Percentiles rank a stretch among this genome's conserved stretches.
Conservation (phyloP, 129 eudicot species). For the sunflower (Helianthus annuus) region DNA sequence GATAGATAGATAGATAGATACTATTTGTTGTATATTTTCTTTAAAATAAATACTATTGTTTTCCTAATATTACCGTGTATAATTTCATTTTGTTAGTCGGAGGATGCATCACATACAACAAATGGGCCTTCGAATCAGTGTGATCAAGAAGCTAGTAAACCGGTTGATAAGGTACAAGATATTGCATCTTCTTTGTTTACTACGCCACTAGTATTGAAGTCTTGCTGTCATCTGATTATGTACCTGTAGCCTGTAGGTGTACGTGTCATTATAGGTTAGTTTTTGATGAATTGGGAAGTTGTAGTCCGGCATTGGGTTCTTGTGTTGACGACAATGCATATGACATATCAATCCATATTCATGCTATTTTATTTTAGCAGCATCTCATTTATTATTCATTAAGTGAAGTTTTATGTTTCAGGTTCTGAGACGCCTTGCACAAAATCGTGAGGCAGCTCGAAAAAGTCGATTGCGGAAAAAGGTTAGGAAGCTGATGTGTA, state of each 20-base stretch:
- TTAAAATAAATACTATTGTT: not conserved
- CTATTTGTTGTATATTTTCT: not conserved
- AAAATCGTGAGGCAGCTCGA: constrained; percentile 99
- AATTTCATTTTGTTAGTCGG: constrained; percentile 50
- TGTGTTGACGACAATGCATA: constrained; percentile 9
- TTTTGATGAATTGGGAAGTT: not conserved
- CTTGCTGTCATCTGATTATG: not conserved
- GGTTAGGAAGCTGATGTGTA: constrained; percentile 42
- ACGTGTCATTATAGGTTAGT: not conserved
- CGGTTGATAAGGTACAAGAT: constrained; percentile 69
- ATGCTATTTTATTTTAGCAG: constrained; percentile 11
- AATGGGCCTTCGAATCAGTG: constrained; percentile 55
- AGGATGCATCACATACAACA: constrained; percentile 80
- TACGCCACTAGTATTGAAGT: not conserved
- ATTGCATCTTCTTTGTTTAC: constrained; percentile 22
- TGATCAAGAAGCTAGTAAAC: constrained; percentile 83
- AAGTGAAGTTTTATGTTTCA: constrained; percentile 20
- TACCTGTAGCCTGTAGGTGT: not conserved
- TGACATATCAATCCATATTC: constrained; percentile 5
- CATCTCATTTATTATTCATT: not conserved
- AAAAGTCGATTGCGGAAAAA: constrained; percentile 94
- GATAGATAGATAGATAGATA: not conserved
- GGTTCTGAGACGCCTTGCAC: constrained; percentile 88
- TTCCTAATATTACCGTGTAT: too few relatives aligned
- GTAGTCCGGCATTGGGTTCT: not conserved